Evolutionary conservation across 352 stramenopile species (phyloP), one percentile per base, ranked within the genome.

Genomic region (Pythium brachiatum): DNA sequence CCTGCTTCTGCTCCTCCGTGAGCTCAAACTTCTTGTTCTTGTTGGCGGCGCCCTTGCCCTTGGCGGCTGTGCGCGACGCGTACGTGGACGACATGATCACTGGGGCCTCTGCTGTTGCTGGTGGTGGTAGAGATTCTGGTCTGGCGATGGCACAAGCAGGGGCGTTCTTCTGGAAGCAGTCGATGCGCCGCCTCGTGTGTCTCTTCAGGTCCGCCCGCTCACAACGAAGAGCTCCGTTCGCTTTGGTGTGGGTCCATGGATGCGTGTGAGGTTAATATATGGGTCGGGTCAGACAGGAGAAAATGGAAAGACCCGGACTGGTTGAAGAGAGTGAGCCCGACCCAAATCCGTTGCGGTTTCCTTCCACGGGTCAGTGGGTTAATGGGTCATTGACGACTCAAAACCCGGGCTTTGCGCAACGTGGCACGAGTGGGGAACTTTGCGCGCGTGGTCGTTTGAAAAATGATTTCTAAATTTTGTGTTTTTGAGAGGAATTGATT

Each of bases 1-100:
- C 90, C 73, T 98, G 91, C 73, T 98, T 98, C 73, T 98, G 91
- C 73, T 98, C 94, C 62, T 98, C 90, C 26, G 82, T 97, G 27
- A 98, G 83, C 70, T 89, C 79, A 38, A 89, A 82, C 68, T 92
- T 89, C 59, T 92, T 90, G 77, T 85, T 90, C 70, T 90, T 92
- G 58, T 73, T 77, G 13, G 81, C 79, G 29, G 74, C 74, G 53
- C 72, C 79, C 65, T 89, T 90, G 74, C 78, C 76, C 63, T 90
- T 90, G 58, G 76, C 75, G 61, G 74, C 73, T 18, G 68, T 76
- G 44, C 83, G 79, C 6, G 81, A 85, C 21, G 72, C 79, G 62
- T 89, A 92, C 7, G 83, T 72, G 1, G 79, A 90, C 41, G 79
- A 85, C 81, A 92, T 92, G 39, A 8, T 57, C 3, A 57, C 38